Percentiles rank a stretch among this genome's conserved stretches.
Conservation (phyloP, 2,329 filamentous ascomycete genomes). For the Aspergillus floridensis region DNA sequence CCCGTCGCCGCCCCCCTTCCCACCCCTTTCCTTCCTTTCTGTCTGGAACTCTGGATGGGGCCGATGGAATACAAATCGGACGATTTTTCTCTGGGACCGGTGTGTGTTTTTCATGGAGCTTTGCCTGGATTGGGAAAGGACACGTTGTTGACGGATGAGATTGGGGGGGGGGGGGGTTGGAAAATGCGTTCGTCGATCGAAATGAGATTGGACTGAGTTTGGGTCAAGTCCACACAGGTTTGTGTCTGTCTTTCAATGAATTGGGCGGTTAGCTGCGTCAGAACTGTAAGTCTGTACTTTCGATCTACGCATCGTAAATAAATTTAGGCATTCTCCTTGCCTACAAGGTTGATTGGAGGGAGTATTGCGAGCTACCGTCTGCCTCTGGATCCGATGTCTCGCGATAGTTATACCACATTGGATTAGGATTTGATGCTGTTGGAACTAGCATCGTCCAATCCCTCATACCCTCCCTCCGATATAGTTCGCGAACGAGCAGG, state of each 20-base stretch:
- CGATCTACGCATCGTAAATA: too few relatives aligned
- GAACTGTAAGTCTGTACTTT: not conserved
- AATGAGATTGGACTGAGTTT: not conserved
- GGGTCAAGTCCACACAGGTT: not conserved
- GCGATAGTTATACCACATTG: not conserved
- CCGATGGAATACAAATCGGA: not conserved
- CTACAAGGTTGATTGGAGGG: not conserved
- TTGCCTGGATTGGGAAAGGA: not conserved
- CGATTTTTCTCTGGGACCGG: not conserved
- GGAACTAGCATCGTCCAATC: not conserved
- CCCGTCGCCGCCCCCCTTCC: not conserved
- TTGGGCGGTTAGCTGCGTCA: not conserved
- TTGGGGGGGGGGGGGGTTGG: too few relatives aligned
- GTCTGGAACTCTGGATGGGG: not conserved
- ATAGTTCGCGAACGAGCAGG: not conserved
- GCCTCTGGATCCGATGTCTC: not conserved
- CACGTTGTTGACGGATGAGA: constrained; percentile 8
- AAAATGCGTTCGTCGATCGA: not conserved
- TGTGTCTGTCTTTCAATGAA: not conserved
- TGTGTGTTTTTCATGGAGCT: not conserved
- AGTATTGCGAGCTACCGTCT: not conserved
- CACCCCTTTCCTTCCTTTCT: not conserved
- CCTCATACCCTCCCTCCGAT: not conserved
- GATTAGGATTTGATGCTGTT: not conserved
- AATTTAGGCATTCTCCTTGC: not conserved